Conservation (phyloP, 2,329 filamentous ascomycete species). For the Colletotrichum melonis region DNA sequence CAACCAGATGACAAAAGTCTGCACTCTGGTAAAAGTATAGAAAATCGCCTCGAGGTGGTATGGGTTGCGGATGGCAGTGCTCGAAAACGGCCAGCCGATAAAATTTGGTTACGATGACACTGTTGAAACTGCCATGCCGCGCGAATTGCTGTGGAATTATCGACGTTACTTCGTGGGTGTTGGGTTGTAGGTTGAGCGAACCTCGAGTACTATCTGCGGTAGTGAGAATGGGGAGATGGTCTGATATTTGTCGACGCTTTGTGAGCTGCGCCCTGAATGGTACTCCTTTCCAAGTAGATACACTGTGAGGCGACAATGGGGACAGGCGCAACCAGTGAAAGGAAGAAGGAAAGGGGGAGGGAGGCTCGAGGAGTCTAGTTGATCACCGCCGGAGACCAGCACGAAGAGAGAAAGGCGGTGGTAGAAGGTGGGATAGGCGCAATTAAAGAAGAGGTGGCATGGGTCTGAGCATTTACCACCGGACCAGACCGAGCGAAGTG, state of each 20-base stretch:
- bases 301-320: neutral
- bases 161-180: neutral
- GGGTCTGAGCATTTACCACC: slow-evolving; percentile 30
- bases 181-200: neutral
- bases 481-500: slow-evolving; percentile 34
- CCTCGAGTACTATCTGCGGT: neutral
- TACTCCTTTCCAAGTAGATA: neutral
- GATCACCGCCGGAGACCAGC: slow-evolving; percentile 28
- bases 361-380: slow-evolving; percentile 20
- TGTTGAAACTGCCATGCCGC: slow-evolving; percentile 33
- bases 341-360: slow-evolving; percentile 20
- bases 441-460: slow-evolving; percentile 33
- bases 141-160: neutral
- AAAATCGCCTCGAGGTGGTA: slow-evolving; percentile 24
- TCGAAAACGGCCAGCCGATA: slow-evolving; percentile 20
- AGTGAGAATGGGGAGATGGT: slow-evolving; percentile 1
- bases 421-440: slow-evolving; percentile 28
- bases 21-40: slow-evolving; percentile 32
- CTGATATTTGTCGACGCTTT: slow-evolving; percentile 11
- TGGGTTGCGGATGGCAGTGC: neutral
- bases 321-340: slow-evolving; percentile 6
- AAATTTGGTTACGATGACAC: slow-evolving; percentile 9
- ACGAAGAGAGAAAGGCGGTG: slow-evolving; percentile 18
- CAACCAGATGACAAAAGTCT: neutral
- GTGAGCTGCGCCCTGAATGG: neutral